phyloP scores from a whole-genome alignment of 805 yeast species.

The Wickerhamomyces hampshirensis region DNA sequence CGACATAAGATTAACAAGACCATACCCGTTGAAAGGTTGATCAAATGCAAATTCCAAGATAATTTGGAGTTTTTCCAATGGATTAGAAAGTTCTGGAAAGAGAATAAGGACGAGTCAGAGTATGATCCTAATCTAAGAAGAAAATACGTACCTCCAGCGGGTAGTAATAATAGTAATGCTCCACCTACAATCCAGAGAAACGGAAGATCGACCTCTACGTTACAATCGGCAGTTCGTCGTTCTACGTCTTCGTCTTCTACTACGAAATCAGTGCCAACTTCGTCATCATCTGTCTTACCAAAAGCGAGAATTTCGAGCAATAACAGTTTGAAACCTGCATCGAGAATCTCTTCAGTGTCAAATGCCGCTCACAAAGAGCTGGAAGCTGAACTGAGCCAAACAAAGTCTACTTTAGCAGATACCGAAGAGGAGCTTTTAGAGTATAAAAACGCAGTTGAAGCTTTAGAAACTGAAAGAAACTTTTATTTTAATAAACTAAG shows the following conservation, averaged over 20 bases:
- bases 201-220: slow-evolving; percentile 1
- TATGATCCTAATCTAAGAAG: slow-evolving; percentile 70
- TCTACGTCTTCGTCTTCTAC: slow-evolving; percentile 11
- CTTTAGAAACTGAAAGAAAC: slow-evolving; percentile 77
- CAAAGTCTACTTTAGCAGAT: slow-evolving; percentile 34
- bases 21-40: slow-evolving; percentile 75
- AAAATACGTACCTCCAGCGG: slow-evolving; percentile 24
- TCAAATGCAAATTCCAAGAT: slow-evolving; percentile 89
- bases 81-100: slow-evolving; percentile 81
- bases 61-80: slow-evolving; percentile 93
- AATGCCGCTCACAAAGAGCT: slow-evolving; percentile 25
- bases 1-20: slow-evolving; percentile 65
- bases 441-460: slow-evolving; percentile 53
- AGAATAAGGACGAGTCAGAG: slow-evolving; percentile 57
- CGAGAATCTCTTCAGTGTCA: slow-evolving; percentile 24
- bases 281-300: slow-evolving; percentile 5
- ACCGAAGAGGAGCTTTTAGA: slow-evolving; percentile 52
- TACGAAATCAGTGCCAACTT: slow-evolving; percentile 1
- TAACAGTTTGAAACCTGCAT: slow-evolving; percentile 14
- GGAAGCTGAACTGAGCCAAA: slow-evolving; percentile 44
- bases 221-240: slow-evolving; percentile 8
- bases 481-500: slow-evolving; percentile 87
- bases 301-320: slow-evolving; percentile 9
- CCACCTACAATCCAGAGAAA: background rate
- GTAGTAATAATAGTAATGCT: slow-evolving; percentile 2